Evolutionary conservation across 495 filamentous ascomycete genomes (phyloP).

Genomic region (Penicillium bialowiezense): DNA sequence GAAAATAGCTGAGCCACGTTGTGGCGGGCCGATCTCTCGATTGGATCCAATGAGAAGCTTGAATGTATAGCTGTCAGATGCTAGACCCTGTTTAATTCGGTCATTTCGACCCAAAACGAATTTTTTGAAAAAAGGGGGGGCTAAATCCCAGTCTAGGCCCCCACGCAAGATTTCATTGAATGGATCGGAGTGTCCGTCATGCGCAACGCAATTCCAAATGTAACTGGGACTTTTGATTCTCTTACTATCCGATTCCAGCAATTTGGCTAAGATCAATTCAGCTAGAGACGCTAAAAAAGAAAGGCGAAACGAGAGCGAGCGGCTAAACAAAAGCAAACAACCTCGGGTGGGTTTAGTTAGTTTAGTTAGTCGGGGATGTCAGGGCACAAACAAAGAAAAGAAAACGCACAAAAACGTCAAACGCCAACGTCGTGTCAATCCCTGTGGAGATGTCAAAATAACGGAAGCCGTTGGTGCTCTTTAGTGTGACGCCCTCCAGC

Average conservation of each 20-base stretch:
- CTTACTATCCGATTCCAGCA: neutral
- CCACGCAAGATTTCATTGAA: neutral
- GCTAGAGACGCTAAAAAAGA: neutral
- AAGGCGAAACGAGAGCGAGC: too few species aligned
- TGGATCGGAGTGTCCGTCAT: neutral
- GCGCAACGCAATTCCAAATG: conserved; percentile 1
- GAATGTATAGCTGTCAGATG: neutral
- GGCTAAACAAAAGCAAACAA: conserved; percentile 4
- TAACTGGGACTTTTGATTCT: conserved; percentile 1
- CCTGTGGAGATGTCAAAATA: neutral
- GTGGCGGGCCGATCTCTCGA: neutral
- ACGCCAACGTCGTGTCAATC: neutral
- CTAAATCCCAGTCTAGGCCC: conserved; percentile 1
- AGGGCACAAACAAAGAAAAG: conserved; percentile 4
- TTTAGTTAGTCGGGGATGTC: neutral
- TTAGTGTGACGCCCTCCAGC: neutral
- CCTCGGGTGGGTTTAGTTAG: neutral
- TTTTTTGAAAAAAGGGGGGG: neutral
- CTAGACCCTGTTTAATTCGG: neutral
- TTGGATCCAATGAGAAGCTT: conserved; percentile 3
- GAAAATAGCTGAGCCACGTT: conserved; percentile 12
- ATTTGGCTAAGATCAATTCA: too few species aligned
- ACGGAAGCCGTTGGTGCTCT: neutral
- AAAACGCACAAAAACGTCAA: neutral
- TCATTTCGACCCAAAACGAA: too few species aligned